Evolutionary conservation across 2,329 filamentous ascomycete species (phyloP).

Genomic region (Colletotrichum simmondsii): DNA sequence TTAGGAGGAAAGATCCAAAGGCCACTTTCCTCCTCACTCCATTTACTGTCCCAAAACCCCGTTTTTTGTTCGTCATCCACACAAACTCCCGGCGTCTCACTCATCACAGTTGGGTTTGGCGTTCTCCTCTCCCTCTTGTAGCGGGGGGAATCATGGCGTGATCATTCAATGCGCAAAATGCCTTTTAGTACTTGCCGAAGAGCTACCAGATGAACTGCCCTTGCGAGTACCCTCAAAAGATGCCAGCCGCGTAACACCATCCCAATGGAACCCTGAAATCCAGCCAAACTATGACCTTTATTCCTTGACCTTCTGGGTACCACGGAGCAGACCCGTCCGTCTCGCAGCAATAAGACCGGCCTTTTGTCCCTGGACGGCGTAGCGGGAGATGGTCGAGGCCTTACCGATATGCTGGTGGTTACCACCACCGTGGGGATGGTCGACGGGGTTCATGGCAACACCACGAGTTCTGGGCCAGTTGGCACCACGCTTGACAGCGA

Average conservation of each 20-base stretch:
- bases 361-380: conserved; percentile 98
- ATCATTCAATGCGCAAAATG: conserved; percentile 58
- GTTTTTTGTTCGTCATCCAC: conserved; percentile 26
- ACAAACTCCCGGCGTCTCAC: conserved; percentile 21
- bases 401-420: conserved; percentile 99
- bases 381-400: conserved; percentile 98
- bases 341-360: conserved; percentile 99
- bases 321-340: conserved; percentile 99
- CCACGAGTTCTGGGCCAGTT: conserved; percentile 99
- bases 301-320: conserved; percentile 99
- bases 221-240: conserved; percentile 64
- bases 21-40: conserved; percentile 11
- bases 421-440: conserved; percentile 98
- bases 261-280: conserved; percentile 68
- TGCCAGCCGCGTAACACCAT: conserved; percentile 76
- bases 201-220: conserved; percentile 60
- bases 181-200: conserved; percentile 59
- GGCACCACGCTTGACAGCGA: conserved; percentile 89
- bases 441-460: conserved; percentile 99
- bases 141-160: conserved; percentile 33
- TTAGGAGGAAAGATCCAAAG: neutral
- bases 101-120: conserved; percentile 25
- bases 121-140: conserved; percentile 18
- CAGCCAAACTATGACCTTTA: conserved; percentile 59
- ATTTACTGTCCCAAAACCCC: conserved; percentile 17